Evolutionary conservation across 108 stramenopile species (phyloP), one percentile per base, ranked within the genome.

Genomic region (Cyclotella atomus): DNA sequence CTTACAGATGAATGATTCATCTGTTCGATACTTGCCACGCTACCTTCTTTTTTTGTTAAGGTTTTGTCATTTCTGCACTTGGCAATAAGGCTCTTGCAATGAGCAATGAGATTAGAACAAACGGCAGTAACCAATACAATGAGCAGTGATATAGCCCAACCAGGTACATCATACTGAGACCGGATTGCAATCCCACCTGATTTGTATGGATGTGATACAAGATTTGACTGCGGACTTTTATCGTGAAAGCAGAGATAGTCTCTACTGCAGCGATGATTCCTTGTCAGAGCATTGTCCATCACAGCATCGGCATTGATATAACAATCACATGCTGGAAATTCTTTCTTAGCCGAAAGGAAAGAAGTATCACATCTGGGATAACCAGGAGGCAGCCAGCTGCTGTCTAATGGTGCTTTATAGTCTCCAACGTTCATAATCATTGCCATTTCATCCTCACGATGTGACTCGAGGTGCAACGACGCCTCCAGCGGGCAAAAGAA

Each of bases 381-480:
- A 50, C 62, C 70, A 23, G 9, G 9, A 30, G 70, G 60, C 38
- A 71, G 44, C 28, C 16, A 17, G 10, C 8, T 19, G 0, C 59
- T 43, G 17, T 29, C 35, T 68, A 7, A 3, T 29, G 67, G 33
- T 54, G 67, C 59, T 7, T 19, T 43, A 30, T 71, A 71, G 44
- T 71, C 38, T 5, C 70, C 70, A n/a, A 71, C 70, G 29, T 61
- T 71, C 23, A 71, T 1, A 3, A 71, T 62, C n/a, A 71, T 41
- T 29, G 70, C 59, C 70, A 71, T 71, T 8, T 59, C 70, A 62
- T 71, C 59, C 17, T 46, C 38, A 19, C 35, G 20, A 33, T 71
- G 70, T 16, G 34, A 71, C 62, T n/a, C 60, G 59, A 3, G 70
- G 60, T 0, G 41, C 70, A 38, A 62, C 70, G 25, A 59, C 70